These are phyloP conservation scores for Vicia faba DNA, from an alignment of 306 rosid species.

Conservation along the genomic window DNA sequence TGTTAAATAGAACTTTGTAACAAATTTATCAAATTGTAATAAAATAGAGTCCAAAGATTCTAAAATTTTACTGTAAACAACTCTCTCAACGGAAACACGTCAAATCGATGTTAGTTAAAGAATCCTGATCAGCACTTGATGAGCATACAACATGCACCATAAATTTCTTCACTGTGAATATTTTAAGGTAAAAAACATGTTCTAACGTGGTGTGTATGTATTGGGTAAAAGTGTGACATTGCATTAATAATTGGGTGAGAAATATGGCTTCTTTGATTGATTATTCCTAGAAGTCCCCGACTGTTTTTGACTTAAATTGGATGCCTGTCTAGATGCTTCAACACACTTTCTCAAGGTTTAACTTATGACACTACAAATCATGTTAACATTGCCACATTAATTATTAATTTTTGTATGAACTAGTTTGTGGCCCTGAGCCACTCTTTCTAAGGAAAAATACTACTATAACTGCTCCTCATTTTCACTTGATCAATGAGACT, in stretches of 20 bases:
- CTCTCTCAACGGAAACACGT: too few relatives aligned
- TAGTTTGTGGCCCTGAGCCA: constrained; percentile 19
- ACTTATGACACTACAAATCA: constrained; percentile 36
- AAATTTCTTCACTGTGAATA: constrained; percentile 5
- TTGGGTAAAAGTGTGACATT: constrained; percentile 26
- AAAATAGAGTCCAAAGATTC: too few relatives aligned
- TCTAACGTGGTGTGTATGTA: constrained; percentile 29
- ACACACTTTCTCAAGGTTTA: constrained; percentile 54
- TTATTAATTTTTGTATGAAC: constrained; percentile 4
- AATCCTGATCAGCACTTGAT: not conserved
- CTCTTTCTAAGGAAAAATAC: constrained; percentile 31
- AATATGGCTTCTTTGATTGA: constrained; percentile 48
- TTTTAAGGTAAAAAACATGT: constrained; percentile 25
- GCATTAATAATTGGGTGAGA: constrained; percentile 42
- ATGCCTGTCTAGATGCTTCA: constrained; percentile 56
- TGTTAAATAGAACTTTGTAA: too few relatives aligned
- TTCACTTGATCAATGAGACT: constrained; percentile 38
- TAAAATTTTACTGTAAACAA: too few relatives aligned
- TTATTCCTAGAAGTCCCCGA: constrained; percentile 67
- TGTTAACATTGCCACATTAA: constrained; percentile 12
- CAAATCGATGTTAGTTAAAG: not conserved
- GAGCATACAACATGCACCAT: constrained; percentile 10
- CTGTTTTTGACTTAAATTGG: constrained; percentile 60
- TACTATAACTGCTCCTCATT: constrained; percentile 5
- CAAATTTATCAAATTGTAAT: too few relatives aligned